Conservation (phyloP, 1,284 basidiomycete species). For the Thecaphora thlaspeos region DNA sequence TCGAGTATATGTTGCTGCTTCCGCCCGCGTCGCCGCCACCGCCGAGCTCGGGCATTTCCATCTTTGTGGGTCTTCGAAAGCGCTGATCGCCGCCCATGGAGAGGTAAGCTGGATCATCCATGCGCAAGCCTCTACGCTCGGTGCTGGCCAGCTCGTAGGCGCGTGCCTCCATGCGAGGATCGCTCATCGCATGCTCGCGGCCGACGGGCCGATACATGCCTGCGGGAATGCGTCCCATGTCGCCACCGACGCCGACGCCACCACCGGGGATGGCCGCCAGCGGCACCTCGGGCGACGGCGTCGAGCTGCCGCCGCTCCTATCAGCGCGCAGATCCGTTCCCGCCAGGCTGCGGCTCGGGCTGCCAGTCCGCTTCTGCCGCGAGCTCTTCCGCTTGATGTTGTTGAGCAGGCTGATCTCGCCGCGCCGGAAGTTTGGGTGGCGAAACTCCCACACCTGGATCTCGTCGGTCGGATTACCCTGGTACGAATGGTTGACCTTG, state of each 20-base stretch:
- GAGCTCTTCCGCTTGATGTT: slow-evolving; percentile 53
- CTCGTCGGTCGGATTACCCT: slow-evolving; percentile 43
- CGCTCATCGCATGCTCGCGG: slow-evolving; percentile 18
- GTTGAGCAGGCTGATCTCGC: slow-evolving; percentile 42
- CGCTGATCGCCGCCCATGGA: not conserved
- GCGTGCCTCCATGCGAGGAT: slow-evolving; percentile 20
- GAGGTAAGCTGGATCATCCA: slow-evolving; percentile 5
- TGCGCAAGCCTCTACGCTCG: slow-evolving; percentile 13
- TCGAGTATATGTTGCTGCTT: not conserved
- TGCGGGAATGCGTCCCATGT: slow-evolving; percentile 15
- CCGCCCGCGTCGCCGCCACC: slow-evolving; percentile 3
- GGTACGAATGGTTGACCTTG: slow-evolving; percentile 53
- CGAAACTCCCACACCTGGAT: slow-evolving; percentile 53
- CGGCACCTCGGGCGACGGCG: slow-evolving; percentile 33
- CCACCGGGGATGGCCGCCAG: slow-evolving; percentile 21
- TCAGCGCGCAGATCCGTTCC: slow-evolving; percentile 23
- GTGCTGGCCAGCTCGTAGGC: slow-evolving; percentile 13
- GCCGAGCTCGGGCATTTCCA: not conserved
- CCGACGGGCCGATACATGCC: slow-evolving; percentile 13
- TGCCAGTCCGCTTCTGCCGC: slow-evolving; percentile 35
- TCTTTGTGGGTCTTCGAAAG: not conserved
- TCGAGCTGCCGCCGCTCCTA: slow-evolving; percentile 29
- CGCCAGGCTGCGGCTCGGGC: slow-evolving; percentile 22
- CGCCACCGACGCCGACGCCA: too few relatives aligned
- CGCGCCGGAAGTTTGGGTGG: slow-evolving; percentile 45